phyloP scores from a whole-genome alignment of 169 alveolate species.

The Plasmodium blacklocki region DNA sequence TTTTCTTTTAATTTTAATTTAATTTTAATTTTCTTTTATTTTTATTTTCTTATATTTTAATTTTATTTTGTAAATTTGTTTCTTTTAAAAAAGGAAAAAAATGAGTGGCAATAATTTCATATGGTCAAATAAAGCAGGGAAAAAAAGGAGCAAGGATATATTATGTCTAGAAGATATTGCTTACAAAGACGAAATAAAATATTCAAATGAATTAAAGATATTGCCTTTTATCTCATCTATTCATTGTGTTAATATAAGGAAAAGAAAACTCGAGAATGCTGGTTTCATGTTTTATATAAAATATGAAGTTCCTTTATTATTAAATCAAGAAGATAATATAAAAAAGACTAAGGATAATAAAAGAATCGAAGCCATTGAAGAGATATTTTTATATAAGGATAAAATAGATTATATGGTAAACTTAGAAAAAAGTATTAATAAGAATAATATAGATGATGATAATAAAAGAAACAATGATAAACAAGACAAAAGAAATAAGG shows the following conservation, averaged over 20 bases:
- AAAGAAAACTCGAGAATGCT: constrained; percentile 80
- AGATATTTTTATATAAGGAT: constrained; percentile 63
- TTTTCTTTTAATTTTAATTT: no score
- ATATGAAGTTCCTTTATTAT: constrained; percentile 66
- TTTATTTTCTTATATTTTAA: neutral
- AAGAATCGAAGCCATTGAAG: constrained; percentile 17
- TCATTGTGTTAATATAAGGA: constrained; percentile 33
- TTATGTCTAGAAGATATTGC: constrained; percentile 44
- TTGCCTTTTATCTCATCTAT: constrained; percentile 14
- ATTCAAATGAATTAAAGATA: neutral
- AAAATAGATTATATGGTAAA: constrained; percentile 46
- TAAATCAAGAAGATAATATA: constrained; percentile 2
- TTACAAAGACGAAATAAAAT: constrained; percentile 19
- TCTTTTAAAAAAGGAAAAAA: neutral
- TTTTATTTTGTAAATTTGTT: neutral
- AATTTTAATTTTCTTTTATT: neutral
- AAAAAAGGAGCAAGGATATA: constrained; percentile 7
- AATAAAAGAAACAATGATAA: neutral
- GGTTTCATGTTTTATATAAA: constrained; percentile 83
- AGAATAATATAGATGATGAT: neutral
- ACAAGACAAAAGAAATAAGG: constrained; percentile 4
- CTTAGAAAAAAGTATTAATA: neutral
- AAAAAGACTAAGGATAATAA: constrained; percentile 25
- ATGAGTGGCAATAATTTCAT: constrained; percentile 7
- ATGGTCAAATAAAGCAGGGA: neutral